Percentiles rank a stretch among this genome's conserved stretches.
These are phyloP conservation scores for Paulownia fortunei DNA, from an alignment of 257 asterid species.

Conservation along the genomic window DNA sequence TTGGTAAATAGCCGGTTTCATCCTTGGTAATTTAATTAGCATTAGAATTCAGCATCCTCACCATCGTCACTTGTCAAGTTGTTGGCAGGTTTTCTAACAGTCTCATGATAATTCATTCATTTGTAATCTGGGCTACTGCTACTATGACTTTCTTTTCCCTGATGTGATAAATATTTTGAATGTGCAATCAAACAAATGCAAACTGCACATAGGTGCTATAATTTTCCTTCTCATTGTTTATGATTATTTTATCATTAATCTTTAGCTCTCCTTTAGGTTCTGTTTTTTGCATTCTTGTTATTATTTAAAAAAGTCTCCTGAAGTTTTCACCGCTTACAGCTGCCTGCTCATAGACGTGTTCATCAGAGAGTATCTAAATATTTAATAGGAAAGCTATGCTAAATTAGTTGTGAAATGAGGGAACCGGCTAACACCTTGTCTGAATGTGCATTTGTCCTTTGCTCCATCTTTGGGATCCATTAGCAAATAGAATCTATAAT, in stretches of 20 bases:
- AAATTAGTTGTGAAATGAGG: neutral
- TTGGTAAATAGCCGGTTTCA: conserved; percentile 56
- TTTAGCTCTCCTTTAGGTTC: neutral
- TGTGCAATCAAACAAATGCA: neutral
- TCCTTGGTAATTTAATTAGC: conserved; percentile 27
- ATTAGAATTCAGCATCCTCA: conserved; percentile 1
- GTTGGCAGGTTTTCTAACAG: conserved; percentile 15
- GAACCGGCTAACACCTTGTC: neutral
- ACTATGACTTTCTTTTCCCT: neutral
- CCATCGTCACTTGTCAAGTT: conserved; percentile 9
- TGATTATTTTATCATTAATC: neutral
- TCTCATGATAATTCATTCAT: conserved; percentile 9
- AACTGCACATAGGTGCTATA: neutral
- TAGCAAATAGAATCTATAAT: neutral
- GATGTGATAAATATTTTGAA: conserved; percentile 6
- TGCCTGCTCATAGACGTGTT: neutral
- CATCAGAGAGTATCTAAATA: neutral
- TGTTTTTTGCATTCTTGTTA: neutral
- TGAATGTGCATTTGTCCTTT: neutral
- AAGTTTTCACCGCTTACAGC: neutral
- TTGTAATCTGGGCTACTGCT: neutral
- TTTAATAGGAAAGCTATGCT: neutral
- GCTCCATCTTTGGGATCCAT: neutral
- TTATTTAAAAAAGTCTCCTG: no score
- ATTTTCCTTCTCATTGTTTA: neutral